Evolutionary conservation across 495 filamentous ascomycete genomes (phyloP), one percentile per base, ranked within the genome.

Genomic region (Pyrenopolyporus hunteri): DNA sequence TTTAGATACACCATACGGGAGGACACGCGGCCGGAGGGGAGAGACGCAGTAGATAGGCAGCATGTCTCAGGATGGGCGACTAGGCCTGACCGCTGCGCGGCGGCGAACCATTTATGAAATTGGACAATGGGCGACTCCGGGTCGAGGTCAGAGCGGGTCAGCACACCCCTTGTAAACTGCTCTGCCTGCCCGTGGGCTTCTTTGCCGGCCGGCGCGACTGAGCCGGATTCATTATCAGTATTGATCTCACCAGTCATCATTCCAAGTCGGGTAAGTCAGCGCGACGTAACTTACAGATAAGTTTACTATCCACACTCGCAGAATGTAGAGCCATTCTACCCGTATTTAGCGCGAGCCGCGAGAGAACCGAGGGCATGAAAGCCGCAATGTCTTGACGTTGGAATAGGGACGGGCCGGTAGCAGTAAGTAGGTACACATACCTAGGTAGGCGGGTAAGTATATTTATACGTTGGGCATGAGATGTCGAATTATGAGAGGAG

Each of bases 1-100:
- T 98, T 98, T 25, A 98, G 80, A 73, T 98, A 98, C 48, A 98
- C 91, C 57, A 88, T 82, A 40, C 94, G 89, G 7, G 89, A 84
- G 57, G 88, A 91, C 31, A 97, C 87, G 25, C 88, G 85, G 49
- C 94, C 94, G 0, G 86, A 89, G 14, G 93, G 94, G 3, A 98
- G 79, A n/a, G 78, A 77, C 1, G 94, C 92, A 5, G 93, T 98
- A 9, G 94, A 88, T 0, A 98, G 78, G 13, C 84, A 88, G 59
- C 86, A 85, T 25, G 81, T 88, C 83, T 90, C 93, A 57, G 80
- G 93, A 59, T 92, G 89, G 48, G 84, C 80, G 43, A 92, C 82
- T 11, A 78, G 70, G 10, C 68, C 66, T 25, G 48, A 78, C 10
- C 79, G 70, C 55, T 87, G 85, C 0, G 92, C 89, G 56, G 84